Evolutionary conservation across 106 monocot genomes (phyloP), one percentile per base, ranked within the genome.

Genomic region (Triglochin maritima): DNA sequence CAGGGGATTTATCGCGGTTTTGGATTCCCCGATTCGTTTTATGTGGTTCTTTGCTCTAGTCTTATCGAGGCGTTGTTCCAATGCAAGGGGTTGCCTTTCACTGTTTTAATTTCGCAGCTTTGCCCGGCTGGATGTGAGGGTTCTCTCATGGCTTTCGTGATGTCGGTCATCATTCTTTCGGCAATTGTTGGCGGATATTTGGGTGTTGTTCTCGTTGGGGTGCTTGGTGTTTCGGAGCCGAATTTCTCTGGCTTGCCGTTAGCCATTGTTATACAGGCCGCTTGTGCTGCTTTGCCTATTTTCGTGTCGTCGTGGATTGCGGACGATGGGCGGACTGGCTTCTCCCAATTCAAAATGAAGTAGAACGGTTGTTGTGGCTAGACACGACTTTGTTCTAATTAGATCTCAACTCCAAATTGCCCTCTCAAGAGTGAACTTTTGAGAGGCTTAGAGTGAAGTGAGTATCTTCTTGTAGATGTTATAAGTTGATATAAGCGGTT

Each of bases 71-170:
- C 69, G 17, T 66, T 87, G 44, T 71, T 83, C 44, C 46, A 74
- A 62, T 83, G 82, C 80, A 88, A 88, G 65, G 44, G 77, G 9
- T 76, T 88, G 13, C 92, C 88, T 17, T 85, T 83, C 48, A 81
- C 78, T 17, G 77, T 88, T 59, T 77, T 85, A 6, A 52, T 92
- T 46, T 79, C 88, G 4, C 74, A 77, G 52, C 44, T 92, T 1
- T 92, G 85, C 60, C 92, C 88, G 2, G 45, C 71, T 13, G 91
- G 91, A 3, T 92, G 88, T 48, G 92, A 92, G 69, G 92, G 85
- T 0, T 92, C 92, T 0, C 57, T 92, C 4, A 92, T 92, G 92
- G 88, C 88, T 0, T 92, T 92, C 56, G 71, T 83, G 6, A 88
- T 81, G 88, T 92, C 88, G 0, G 83, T 81, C 2, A 67, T 74